These are phyloP conservation scores for Xylaria hypoxylon DNA, from an alignment of 2,329 filamentous ascomycete species.

Conservation along the genomic window DNA sequence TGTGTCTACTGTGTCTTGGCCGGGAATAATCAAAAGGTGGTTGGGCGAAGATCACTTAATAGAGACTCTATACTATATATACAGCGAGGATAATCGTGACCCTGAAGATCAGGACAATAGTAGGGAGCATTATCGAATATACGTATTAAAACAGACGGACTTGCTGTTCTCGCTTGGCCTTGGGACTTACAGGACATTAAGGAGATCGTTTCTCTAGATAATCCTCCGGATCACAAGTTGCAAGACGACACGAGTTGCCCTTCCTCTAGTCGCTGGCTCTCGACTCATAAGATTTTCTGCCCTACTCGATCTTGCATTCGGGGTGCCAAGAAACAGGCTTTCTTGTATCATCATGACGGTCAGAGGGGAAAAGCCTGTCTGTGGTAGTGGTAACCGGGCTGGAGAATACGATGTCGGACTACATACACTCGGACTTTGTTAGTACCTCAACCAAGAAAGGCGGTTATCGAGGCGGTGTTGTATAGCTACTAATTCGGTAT, in stretches of 20 bases:
- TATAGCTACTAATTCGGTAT: neutral
- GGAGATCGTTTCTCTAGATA: slow-evolving; percentile 40
- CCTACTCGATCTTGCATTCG: neutral
- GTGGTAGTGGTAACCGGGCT: slow-evolving; percentile 52
- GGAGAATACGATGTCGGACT: slow-evolving; percentile 59
- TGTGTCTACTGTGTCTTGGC: slow-evolving; percentile 24
- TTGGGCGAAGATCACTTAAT: slow-evolving; percentile 21
- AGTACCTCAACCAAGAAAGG: slow-evolving; percentile 42
- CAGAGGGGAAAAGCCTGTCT: slow-evolving; percentile 53
- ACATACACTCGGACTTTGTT: slow-evolving; percentile 58
- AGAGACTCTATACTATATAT: slow-evolving; percentile 10
- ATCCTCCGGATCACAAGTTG: slow-evolving; percentile 50
- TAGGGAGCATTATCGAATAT: neutral
- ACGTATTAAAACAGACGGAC: slow-evolving; percentile 5
- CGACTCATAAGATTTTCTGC: slow-evolving; percentile 29
- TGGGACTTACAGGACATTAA: slow-evolving; percentile 8
- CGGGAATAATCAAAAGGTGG: slow-evolving; percentile 2
- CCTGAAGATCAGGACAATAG: neutral
- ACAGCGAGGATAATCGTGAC: slow-evolving; percentile 10
- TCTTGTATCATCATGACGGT: slow-evolving; percentile 42
- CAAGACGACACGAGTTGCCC: slow-evolving; percentile 51
- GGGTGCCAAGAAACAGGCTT: neutral
- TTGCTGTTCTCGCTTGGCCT: slow-evolving; percentile 3
- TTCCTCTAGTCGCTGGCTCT: slow-evolving; percentile 42
- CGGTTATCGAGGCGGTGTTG: neutral